Evolutionary conservation across 768 basidiomycete species (phyloP).

Genomic region (Brasilioporus rufonigricans): DNA sequence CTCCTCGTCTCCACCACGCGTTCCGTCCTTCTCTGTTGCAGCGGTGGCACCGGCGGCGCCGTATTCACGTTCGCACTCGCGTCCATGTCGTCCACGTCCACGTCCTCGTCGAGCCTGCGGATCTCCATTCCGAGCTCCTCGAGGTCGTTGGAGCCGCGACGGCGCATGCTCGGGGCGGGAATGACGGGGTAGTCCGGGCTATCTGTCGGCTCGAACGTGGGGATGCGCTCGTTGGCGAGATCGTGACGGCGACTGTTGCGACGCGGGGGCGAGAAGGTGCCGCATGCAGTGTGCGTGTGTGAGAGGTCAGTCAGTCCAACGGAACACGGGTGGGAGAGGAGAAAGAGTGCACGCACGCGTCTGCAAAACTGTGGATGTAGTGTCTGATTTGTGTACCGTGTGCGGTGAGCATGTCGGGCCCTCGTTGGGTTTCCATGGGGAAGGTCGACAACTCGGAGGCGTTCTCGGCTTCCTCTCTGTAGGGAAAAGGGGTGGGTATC

Average conservation of each 20-base stretch:
- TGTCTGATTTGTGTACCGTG: slow-evolving; percentile 57
- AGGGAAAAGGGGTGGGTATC: background rate
- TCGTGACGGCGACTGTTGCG: slow-evolving; percentile 72
- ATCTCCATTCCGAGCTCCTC: slow-evolving; percentile 64
- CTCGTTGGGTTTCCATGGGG: slow-evolving; percentile 37
- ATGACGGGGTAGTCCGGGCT: slow-evolving; percentile 42
- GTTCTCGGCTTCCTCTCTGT: slow-evolving; percentile 77
- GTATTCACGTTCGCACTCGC: background rate
- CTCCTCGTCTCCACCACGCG: slow-evolving; percentile 60
- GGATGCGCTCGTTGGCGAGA: slow-evolving; percentile 72
- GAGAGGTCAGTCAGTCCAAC: slow-evolving; percentile 1
- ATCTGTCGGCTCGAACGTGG: slow-evolving; percentile 44
- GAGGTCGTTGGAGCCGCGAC: slow-evolving; percentile 37
- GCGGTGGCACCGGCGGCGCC: background rate
- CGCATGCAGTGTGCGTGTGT: no score
- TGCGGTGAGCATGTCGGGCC: slow-evolving; percentile 59
- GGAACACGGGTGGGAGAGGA: background rate
- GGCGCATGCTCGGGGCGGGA: slow-evolving; percentile 63
- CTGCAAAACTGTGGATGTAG: slow-evolving; percentile 69
- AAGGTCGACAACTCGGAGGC: slow-evolving; percentile 58
- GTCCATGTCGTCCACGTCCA: slow-evolving; percentile 41
- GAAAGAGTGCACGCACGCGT: slow-evolving; percentile 54
- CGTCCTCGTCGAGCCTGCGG: slow-evolving; percentile 57
- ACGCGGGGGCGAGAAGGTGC: no score
- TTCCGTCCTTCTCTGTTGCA: slow-evolving; percentile 39